Conservation (phyloP, 169 alveolate species). For the Eimeria necatrix region DNA sequence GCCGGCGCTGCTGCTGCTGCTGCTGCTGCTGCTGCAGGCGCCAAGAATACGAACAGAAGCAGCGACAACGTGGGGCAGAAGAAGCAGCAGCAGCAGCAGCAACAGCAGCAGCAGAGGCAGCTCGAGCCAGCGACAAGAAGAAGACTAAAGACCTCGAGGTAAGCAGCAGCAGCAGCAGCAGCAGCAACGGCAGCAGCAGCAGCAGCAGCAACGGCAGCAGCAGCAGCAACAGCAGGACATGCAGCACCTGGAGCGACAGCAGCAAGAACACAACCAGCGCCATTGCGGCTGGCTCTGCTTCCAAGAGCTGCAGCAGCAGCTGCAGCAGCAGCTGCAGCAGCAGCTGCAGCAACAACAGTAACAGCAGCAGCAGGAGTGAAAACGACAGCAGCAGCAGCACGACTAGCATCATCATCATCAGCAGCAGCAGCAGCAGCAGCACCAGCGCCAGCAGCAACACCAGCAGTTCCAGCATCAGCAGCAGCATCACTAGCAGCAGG, state of each 20-base stretch:
- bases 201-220: background rate
- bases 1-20: constrained; percentile 11
- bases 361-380: too few relatives aligned
- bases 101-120: constrained; percentile 66
- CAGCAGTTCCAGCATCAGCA: too few relatives aligned
- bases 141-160: constrained; percentile 26
- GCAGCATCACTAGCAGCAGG: too few relatives aligned
- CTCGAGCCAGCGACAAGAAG: constrained; percentile 55
- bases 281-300: background rate
- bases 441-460: too few relatives aligned
- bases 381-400: too few relatives aligned
- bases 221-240: background rate
- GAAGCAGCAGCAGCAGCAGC: constrained; percentile 68
- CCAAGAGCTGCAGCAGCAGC: too few relatives aligned
- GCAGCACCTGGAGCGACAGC: background rate
- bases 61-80: constrained; percentile 61
- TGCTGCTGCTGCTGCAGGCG: constrained; percentile 57
- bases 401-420: too few relatives aligned
- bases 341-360: too few relatives aligned
- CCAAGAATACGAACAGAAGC: constrained; percentile 62
- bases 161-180: background rate
- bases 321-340: too few relatives aligned
- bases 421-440: too few relatives aligned
- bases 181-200: background rate
- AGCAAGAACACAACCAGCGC: background rate